phyloP scores from a whole-genome alignment of 768 basidiomycete species.

The Coprinellus micaceus region DNA sequence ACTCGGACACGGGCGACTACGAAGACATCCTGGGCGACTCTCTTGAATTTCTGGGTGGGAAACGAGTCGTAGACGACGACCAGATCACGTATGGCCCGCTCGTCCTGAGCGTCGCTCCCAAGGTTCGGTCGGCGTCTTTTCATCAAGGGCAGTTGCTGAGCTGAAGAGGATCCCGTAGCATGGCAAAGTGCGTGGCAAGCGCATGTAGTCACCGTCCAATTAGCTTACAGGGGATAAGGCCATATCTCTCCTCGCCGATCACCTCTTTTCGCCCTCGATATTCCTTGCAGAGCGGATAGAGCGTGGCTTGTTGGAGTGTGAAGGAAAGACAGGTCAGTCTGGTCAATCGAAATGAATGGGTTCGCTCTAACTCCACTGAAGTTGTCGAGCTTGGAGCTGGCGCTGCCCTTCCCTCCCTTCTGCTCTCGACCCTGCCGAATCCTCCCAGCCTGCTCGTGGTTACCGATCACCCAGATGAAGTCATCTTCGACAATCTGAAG shows the following conservation, averaged over 20 bases:
- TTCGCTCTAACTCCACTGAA: slow-evolving; percentile 18
- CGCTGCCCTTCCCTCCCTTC: slow-evolving; percentile 61
- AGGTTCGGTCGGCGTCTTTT: slow-evolving; percentile 35
- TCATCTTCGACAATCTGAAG: slow-evolving; percentile 54
- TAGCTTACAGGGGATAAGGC: slow-evolving; percentile 37
- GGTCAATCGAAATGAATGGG: not conserved
- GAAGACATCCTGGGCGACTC: slow-evolving; percentile 56
- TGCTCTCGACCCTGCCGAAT: slow-evolving; percentile 42
- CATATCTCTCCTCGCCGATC: slow-evolving; percentile 68
- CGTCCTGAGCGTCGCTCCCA: slow-evolving; percentile 51
- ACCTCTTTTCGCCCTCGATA: slow-evolving; percentile 67
- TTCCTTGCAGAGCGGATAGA: slow-evolving; percentile 67
- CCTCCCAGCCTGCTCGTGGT: slow-evolving; percentile 53
- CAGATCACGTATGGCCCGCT: slow-evolving; percentile 52
- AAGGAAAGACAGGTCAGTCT: slow-evolving; percentile 37
- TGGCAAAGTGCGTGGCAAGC: slow-evolving; percentile 1
- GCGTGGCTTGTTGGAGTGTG: slow-evolving; percentile 42
- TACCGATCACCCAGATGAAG: slow-evolving; percentile 68
- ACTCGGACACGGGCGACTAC: slow-evolving; percentile 17
- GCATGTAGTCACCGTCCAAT: slow-evolving; percentile 2
- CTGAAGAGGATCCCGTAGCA: slow-evolving; percentile 5
- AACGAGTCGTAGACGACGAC: slow-evolving; percentile 39
- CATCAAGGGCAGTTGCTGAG: slow-evolving; percentile 14
- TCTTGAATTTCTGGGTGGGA: slow-evolving; percentile 47
- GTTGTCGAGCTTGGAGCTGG: slow-evolving; percentile 75